Percentiles rank a stretch among this genome's conserved stretches.
Evolutionary conservation across 495 filamentous ascomycete species (phyloP).

Genomic region (Daldinia bambusicola): DNA sequence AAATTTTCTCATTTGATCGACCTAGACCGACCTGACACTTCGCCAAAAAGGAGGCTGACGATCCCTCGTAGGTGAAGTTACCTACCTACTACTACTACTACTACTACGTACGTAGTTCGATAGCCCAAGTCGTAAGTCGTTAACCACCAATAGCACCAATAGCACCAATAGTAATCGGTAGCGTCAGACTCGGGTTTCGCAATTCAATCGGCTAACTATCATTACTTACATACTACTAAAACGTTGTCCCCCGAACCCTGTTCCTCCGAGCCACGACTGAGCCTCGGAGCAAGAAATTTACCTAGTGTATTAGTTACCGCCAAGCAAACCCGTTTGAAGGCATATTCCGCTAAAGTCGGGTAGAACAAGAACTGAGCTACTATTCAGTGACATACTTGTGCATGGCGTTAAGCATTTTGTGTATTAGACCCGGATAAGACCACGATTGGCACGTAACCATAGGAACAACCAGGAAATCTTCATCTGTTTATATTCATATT

Average conservation of each 20-base stretch:
- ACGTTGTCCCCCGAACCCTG: background rate
- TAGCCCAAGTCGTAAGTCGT: constrained; percentile 8
- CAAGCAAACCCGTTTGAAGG: constrained; percentile 14
- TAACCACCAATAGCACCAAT: background rate
- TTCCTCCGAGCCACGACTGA: constrained; percentile 32
- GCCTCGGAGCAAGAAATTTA: constrained; percentile 25
- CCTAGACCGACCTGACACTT: constrained; percentile 9
- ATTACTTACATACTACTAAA: constrained; percentile 23
- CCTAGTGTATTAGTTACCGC: constrained; percentile 3
- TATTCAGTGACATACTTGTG: constrained; percentile 15
- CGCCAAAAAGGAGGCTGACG: constrained; percentile 27
- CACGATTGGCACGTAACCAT: constrained; percentile 17
- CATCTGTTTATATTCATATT: constrained; percentile 19
- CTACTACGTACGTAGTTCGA: constrained; percentile 4
- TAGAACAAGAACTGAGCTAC: constrained; percentile 19
- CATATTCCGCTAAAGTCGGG: constrained; percentile 14
- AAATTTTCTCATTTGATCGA: constrained; percentile 5
- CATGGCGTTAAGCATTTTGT: constrained; percentile 20
- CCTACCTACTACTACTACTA: no score
- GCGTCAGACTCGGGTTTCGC: background rate
- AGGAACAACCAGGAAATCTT: constrained; percentile 8
- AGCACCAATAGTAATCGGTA: constrained; percentile 1
- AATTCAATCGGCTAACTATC: background rate
- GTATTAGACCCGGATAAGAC: constrained; percentile 28
- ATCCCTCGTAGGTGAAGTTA: constrained; percentile 20